Percentiles rank a stretch among this genome's conserved stretches.
Evolutionary conservation across 108 stramenopile species (phyloP).

Genomic region (Skeletonema marinoi): DNA sequence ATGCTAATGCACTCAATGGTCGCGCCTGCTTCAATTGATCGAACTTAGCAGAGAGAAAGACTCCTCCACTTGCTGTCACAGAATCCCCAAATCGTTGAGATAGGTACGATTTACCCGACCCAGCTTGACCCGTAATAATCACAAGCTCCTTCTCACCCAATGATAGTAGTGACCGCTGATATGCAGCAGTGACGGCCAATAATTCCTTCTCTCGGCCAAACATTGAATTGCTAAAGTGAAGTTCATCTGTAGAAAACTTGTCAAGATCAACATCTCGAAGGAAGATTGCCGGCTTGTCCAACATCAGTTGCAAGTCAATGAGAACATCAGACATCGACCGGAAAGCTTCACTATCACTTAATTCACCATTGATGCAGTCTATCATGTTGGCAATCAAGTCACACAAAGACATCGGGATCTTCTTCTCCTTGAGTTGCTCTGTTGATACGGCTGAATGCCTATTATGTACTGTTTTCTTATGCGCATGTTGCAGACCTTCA

Average conservation of each 20-base stretch:
- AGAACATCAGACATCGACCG: constrained; percentile 14
- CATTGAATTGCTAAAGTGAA: background rate
- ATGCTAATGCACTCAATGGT: constrained; percentile 17
- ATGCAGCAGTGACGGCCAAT: background rate
- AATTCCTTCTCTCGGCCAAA: constrained; percentile 23
- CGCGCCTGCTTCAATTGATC: constrained; percentile 17
- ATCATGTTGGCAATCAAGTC: constrained; percentile 29
- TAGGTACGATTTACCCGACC: constrained; percentile 27
- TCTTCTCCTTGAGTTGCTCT: constrained; percentile 7
- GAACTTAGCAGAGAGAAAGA: constrained; percentile 30
- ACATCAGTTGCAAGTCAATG: constrained; percentile 30
- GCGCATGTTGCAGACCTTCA: background rate
- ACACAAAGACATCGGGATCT: constrained; percentile 12
- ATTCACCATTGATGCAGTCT: constrained; percentile 8
- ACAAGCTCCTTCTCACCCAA: background rate
- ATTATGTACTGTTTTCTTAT: background rate
- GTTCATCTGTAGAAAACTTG: constrained; percentile 4
- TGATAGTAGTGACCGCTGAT: constrained; percentile 2
- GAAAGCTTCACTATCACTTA: constrained; percentile 20
- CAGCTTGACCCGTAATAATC: constrained; percentile 12
- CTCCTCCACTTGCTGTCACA: background rate
- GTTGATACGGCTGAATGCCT: background rate
- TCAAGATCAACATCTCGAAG: constrained; percentile 14
- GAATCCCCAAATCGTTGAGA: constrained; percentile 5
- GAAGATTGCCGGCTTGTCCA: constrained; percentile 25